phyloP scores from a whole-genome alignment of 371 early-diverging fungal genomes.

The Mortierella sp. region DNA sequence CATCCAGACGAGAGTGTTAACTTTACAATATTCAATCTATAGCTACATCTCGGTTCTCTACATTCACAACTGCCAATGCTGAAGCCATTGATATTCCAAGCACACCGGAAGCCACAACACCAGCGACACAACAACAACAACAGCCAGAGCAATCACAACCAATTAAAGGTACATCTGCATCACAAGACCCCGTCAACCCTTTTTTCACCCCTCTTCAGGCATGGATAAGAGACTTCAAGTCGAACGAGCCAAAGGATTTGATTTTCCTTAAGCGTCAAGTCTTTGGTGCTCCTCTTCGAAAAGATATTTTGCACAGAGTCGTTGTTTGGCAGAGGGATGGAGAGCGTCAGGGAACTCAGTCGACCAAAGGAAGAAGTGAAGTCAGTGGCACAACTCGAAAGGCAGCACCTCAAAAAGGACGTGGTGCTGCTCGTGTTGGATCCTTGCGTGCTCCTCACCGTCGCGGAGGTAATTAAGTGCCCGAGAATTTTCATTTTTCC shows the following conservation, averaged over 20 bases:
- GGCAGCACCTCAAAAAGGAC: slow-evolving; percentile 91
- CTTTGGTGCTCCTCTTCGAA: slow-evolving; percentile 85
- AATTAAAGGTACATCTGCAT: background rate
- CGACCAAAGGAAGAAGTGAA: slow-evolving; percentile 84
- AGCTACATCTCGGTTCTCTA: slow-evolving; percentile 39
- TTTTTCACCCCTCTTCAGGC: slow-evolving; percentile 75
- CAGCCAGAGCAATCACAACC: slow-evolving; percentile 15
- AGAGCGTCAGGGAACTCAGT: slow-evolving; percentile 89
- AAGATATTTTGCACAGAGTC: slow-evolving; percentile 90
- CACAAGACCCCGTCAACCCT: slow-evolving; percentile 30
- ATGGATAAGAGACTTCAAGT: slow-evolving; percentile 85
- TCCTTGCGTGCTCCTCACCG: slow-evolving; percentile 89
- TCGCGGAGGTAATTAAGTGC: slow-evolving; percentile 77
- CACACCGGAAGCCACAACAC: slow-evolving; percentile 7
- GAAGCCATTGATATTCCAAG: slow-evolving; percentile 29
- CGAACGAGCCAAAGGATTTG: slow-evolving; percentile 80
- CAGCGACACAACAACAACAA: slow-evolving; percentile 16
- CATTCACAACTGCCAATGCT: slow-evolving; percentile 36
- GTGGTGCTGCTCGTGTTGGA: slow-evolving; percentile 93
- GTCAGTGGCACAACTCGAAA: slow-evolving; percentile 89
- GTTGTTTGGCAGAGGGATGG: slow-evolving; percentile 88
- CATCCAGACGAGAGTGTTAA: background rate
- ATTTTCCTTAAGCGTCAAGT: slow-evolving; percentile 81
- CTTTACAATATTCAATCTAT: background rate
- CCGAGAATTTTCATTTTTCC: background rate